A percentile compares a stretch with the other conserved stretches of the same genome.
These are phyloP conservation scores for Candida labiduridarum DNA, from an alignment of 1,139 yeast genomes.

Conservation along the genomic window DNA sequence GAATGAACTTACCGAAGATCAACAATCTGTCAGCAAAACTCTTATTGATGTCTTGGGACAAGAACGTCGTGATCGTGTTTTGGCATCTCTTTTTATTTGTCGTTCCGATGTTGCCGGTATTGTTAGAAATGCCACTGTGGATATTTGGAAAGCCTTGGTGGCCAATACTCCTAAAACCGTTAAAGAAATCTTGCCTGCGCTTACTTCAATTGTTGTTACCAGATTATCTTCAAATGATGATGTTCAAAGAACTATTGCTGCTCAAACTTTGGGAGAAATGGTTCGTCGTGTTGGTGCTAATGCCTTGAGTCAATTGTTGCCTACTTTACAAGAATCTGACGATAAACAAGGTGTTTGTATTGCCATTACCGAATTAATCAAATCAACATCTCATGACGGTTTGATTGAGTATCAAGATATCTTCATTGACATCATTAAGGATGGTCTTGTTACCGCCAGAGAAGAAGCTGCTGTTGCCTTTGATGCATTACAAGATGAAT, in stretches of 20 bases:
- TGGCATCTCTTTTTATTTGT: constrained; percentile 85
- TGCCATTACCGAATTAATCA: constrained; percentile 84
- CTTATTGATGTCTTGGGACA: constrained; percentile 81
- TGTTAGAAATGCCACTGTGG: constrained; percentile 90
- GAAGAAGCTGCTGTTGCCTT: constrained; percentile 92
- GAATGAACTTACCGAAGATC: constrained; percentile 67
- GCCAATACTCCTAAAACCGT: constrained; percentile 96
- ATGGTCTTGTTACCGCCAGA: constrained; percentile 78
- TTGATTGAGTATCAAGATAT: constrained; percentile 66
- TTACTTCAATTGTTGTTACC: constrained; percentile 78
- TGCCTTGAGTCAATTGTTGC: constrained; percentile 81
- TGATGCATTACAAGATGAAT: constrained; percentile 77
- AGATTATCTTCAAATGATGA: constrained; percentile 81
- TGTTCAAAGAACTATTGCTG: constrained; percentile 83
- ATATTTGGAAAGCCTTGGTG: constrained; percentile 96
- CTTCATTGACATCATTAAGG: constrained; percentile 75
- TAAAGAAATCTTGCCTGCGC: constrained; percentile 85
- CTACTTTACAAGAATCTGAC: constrained; percentile 82
- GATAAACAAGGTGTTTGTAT: constrained; percentile 96
- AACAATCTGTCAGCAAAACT: constrained; percentile 64
- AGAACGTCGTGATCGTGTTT: constrained; percentile 84
- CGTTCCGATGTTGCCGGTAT: constrained; percentile 88
- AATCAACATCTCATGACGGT: constrained; percentile 67
- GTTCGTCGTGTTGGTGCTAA: constrained; percentile 94
- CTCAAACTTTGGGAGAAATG: constrained; percentile 91